These are phyloP conservation scores for Dryas drummondii DNA, from an alignment of 306 rosid species.

Conservation along the genomic window DNA sequence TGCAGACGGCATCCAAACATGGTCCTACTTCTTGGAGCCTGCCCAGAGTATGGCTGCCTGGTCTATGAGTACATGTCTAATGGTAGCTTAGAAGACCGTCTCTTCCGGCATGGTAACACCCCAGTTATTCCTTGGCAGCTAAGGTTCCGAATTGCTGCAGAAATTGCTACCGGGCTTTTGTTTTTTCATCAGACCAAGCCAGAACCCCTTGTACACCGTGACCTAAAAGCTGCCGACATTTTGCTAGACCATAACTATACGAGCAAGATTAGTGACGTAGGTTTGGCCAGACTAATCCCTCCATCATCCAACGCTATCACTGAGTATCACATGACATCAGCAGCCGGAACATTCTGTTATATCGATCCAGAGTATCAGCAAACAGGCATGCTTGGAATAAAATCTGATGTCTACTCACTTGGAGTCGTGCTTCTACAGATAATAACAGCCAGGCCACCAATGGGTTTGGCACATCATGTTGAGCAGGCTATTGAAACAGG, in stretches of 20 bases:
- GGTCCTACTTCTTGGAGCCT: constrained; percentile 92
- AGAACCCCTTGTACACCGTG: constrained; percentile 90
- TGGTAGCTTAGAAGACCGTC: constrained; percentile 89
- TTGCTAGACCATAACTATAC: constrained; percentile 80
- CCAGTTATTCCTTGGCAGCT: constrained; percentile 71
- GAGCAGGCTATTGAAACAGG: constrained; percentile 56
- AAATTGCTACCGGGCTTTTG: constrained; percentile 75
- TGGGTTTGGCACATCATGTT: constrained; percentile 71
- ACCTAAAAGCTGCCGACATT: constrained; percentile 81
- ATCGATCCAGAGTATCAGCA: constrained; percentile 91
- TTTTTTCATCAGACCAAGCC: constrained; percentile 79
- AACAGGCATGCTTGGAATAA: constrained; percentile 78
- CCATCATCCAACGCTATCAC: constrained; percentile 61
- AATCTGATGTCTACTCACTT: constrained; percentile 72
- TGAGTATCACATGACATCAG: constrained; percentile 71
- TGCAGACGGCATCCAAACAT: constrained; percentile 83
- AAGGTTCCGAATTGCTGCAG: constrained; percentile 76
- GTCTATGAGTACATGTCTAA: constrained; percentile 84
- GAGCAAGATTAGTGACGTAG: constrained; percentile 90
- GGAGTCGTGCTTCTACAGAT: constrained; percentile 77
- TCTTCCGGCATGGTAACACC: constrained; percentile 44
- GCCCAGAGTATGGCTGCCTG: constrained; percentile 75
- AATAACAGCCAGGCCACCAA: constrained; percentile 69
- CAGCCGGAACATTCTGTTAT: constrained; percentile 91
- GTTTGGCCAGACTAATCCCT: constrained; percentile 87